phyloP scores from a whole-genome alignment of 2,329 filamentous ascomycete species.

The Cytospora leucostoma region DNA sequence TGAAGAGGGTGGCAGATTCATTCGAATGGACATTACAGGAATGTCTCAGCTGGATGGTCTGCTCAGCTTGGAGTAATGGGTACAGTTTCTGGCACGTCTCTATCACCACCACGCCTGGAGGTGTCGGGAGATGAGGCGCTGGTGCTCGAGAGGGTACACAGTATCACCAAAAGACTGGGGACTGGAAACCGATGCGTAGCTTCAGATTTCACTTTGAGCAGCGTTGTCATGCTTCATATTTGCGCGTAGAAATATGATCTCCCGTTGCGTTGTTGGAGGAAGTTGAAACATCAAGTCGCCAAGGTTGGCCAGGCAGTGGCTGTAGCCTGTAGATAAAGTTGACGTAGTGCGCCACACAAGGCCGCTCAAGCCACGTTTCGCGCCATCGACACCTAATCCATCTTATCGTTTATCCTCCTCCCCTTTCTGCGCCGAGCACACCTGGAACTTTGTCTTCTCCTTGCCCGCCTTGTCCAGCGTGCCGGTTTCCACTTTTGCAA shows the following conservation, averaged over 20 bases:
- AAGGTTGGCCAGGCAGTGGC: too few relatives aligned
- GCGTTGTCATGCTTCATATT: too few relatives aligned
- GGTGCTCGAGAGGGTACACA: not conserved
- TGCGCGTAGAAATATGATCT: too few relatives aligned
- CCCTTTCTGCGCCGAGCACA: not conserved
- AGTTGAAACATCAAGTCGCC: too few relatives aligned
- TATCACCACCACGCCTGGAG: not conserved
- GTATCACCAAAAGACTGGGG: too few relatives aligned
- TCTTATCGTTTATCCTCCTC: not conserved
- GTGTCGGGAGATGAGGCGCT: not conserved
- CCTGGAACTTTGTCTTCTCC: not conserved
- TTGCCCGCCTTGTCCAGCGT: constrained; percentile 7
- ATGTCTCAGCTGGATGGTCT: not conserved
- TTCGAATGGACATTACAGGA: constrained; percentile 8
- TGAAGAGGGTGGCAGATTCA: constrained; percentile 5
- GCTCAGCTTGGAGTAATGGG: constrained; percentile 1
- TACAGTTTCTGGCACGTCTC: constrained; percentile 16
- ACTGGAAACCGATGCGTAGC: too few relatives aligned
- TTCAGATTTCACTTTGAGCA: too few relatives aligned
- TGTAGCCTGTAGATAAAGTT: not conserved
- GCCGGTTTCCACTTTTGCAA: constrained; percentile 4
- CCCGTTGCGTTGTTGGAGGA: too few relatives aligned
- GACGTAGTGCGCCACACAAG: not conserved
- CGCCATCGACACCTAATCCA: not conserved
- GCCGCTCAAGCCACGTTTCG: not conserved